These are phyloP conservation scores for Blastobotrys peoriensis DNA, from an alignment of 805 yeast genomes.

Conservation along the genomic window DNA sequence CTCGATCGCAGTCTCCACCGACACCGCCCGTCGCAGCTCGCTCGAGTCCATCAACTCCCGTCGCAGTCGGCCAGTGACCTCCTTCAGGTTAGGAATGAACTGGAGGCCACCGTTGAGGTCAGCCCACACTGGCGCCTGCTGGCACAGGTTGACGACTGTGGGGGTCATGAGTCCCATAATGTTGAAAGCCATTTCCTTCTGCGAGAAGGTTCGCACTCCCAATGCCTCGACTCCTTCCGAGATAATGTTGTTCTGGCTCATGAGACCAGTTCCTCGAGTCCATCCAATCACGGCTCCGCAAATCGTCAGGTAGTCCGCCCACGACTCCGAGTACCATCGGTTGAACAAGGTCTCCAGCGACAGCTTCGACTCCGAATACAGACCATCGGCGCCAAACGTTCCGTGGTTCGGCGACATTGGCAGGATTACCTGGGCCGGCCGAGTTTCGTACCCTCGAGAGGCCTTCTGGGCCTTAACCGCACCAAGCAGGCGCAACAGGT, in stretches of 20 bases:
- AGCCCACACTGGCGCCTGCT: slow-evolving; percentile 92
- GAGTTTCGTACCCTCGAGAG: slow-evolving; percentile 71
- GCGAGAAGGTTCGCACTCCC: slow-evolving; percentile 97
- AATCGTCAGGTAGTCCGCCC: slow-evolving; percentile 89
- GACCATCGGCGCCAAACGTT: slow-evolving; percentile 96
- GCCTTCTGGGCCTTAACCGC: slow-evolving; percentile 78
- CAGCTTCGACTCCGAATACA: slow-evolving; percentile 95
- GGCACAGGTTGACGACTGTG: slow-evolving; percentile 76
- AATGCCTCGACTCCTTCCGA: slow-evolving; percentile 95
- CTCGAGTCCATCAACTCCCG: slow-evolving; percentile 66
- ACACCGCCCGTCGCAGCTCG: slow-evolving; percentile 91
- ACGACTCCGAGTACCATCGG: slow-evolving; percentile 98
- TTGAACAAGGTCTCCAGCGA: slow-evolving; percentile 94
- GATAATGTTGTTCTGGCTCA: slow-evolving; percentile 94
- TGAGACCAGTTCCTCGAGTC: slow-evolving; percentile 99
- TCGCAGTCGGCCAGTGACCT: slow-evolving; percentile 74
- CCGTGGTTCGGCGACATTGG: slow-evolving; percentile 99
- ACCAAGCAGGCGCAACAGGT: slow-evolving; percentile 88
- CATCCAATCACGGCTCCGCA: slow-evolving; percentile 99
- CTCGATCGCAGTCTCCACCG: slow-evolving; percentile 88
- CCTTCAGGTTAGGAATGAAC: slow-evolving; percentile 85
- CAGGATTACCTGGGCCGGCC: slow-evolving; percentile 96
- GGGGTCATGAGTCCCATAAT: slow-evolving; percentile 90
- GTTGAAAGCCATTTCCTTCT: slow-evolving; percentile 99
- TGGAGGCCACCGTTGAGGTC: slow-evolving; percentile 99